phyloP scores from a whole-genome alignment of 2,329 filamentous ascomycete genomes.

The Clarireedia paspali region DNA sequence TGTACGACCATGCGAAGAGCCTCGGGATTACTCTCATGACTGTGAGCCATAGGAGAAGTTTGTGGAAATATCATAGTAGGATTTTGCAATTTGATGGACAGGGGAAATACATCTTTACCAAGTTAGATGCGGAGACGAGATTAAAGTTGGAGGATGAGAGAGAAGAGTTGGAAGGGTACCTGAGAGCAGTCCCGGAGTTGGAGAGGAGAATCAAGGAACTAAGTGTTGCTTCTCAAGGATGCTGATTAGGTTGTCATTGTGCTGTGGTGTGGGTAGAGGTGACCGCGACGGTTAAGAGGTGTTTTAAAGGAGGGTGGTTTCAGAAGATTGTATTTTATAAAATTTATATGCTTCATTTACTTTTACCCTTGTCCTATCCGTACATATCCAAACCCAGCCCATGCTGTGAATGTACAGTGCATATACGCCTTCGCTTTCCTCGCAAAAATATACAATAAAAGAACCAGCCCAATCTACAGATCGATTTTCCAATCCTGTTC shows the following conservation, averaged over 20 bases:
- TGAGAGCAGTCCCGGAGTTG: constrained; percentile 81
- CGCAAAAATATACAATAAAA: background rate
- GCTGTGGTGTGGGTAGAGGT: background rate
- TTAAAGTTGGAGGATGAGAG: constrained; percentile 90
- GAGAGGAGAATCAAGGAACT: constrained; percentile 80
- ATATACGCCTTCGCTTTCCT: too few relatives aligned
- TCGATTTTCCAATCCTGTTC: background rate
- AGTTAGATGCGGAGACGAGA: constrained; percentile 78
- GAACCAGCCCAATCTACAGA: background rate
- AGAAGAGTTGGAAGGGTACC: constrained; percentile 80
- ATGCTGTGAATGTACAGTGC: background rate
- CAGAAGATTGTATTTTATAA: too few relatives aligned
- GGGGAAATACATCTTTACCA: constrained; percentile 83
- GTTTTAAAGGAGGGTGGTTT: background rate
- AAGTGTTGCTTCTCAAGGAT: constrained; percentile 32
- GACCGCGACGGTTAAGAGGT: background rate
- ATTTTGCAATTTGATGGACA: constrained; percentile 97
- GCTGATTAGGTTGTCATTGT: background rate
- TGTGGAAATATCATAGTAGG: constrained; percentile 94
- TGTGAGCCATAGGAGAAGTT: constrained; percentile 78
- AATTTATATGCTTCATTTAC: too few relatives aligned
- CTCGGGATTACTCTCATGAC: constrained; percentile 95
- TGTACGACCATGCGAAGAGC: constrained; percentile 94
- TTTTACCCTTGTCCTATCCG: too few relatives aligned
- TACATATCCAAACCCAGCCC: background rate